Conservation (phyloP, 2,329 filamentous ascomycete species). For the Pseudogymnoascus sp. region DNA sequence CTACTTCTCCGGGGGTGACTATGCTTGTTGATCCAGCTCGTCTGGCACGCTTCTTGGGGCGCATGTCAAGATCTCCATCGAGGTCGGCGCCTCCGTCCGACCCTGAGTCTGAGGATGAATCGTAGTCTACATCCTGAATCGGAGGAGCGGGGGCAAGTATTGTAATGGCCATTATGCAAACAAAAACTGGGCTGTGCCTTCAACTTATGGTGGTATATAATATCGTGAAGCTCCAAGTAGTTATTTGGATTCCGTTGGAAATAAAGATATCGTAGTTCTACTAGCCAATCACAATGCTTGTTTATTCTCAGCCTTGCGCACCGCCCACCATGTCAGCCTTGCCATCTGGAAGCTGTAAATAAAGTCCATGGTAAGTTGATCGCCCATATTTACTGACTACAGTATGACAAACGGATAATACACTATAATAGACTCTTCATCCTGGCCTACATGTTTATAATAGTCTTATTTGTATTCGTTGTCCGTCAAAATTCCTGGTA, state of each 20-base stretch:
- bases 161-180: conserved; percentile 26
- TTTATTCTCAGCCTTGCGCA: neutral
- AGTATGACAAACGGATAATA: neutral
- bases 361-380: neutral
- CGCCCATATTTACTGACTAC: neutral
- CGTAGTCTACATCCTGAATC: conserved; percentile 14
- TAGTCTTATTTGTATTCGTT: neutral
- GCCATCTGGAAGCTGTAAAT: neutral
- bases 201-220: neutral
- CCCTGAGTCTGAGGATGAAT: conserved; percentile 17
- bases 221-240: neutral
- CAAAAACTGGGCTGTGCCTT: neutral
- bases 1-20: conserved; percentile 80
- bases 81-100: conserved; percentile 28
- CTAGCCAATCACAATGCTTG: neutral
- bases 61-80: conserved; percentile 34
- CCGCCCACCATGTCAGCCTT: neutral
- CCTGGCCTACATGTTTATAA: neutral
- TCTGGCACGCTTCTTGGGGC: conserved; percentile 34
- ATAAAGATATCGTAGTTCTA: conserved; percentile 1
- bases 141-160: conserved; percentile 27
- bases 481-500: neutral
- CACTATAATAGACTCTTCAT: neutral
- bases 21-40: conserved; percentile 42
- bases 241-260: neutral